These are phyloP conservation scores for Sporisorium sorghi DNA, from an alignment of 1,284 basidiomycete genomes.

Conservation along the genomic window DNA sequence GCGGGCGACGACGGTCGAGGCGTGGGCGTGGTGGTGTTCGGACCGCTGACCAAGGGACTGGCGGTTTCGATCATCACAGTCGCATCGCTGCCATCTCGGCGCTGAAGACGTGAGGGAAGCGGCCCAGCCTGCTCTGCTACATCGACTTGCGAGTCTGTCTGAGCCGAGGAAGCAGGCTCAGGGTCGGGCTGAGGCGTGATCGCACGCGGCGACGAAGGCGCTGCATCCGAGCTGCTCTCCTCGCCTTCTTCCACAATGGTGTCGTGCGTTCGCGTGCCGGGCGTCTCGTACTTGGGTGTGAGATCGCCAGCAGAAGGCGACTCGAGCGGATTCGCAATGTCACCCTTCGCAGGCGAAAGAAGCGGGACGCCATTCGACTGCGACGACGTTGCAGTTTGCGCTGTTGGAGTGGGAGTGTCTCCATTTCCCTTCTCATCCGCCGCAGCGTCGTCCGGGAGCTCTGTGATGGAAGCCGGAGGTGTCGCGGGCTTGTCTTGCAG, in stretches of 20 bases:
- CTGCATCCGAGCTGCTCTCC: slow-evolving; percentile 43
- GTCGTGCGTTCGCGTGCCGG: slow-evolving; percentile 27
- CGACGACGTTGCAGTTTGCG: neutral
- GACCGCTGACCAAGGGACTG: slow-evolving; percentile 27
- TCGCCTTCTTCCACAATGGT: slow-evolving; percentile 47
- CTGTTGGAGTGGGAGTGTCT: slow-evolving; percentile 15
- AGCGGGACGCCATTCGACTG: neutral
- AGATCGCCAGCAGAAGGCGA: slow-evolving; percentile 19
- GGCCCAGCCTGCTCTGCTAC: neutral
- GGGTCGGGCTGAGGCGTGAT: slow-evolving; percentile 18
- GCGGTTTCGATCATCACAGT: slow-evolving; percentile 36
- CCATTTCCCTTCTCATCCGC: slow-evolving; percentile 1
- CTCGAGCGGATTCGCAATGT: slow-evolving; percentile 9
- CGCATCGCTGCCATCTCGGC: slow-evolving; percentile 35
- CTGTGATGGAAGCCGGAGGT: slow-evolving; percentile 28
- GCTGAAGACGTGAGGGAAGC: neutral
- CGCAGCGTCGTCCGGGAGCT: slow-evolving; percentile 10
- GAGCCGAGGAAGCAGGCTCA: neutral
- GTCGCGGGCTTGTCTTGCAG: slow-evolving; percentile 28
- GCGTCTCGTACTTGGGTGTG: slow-evolving; percentile 35
- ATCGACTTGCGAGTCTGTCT: neutral
- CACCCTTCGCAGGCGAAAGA: neutral
- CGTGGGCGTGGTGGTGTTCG: slow-evolving; percentile 45
- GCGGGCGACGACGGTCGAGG: slow-evolving; percentile 42
- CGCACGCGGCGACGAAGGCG: slow-evolving; percentile 19